Evolutionary conservation across 352 stramenopile genomes (phyloP).

Genomic region (Phytophthora rubi): DNA sequence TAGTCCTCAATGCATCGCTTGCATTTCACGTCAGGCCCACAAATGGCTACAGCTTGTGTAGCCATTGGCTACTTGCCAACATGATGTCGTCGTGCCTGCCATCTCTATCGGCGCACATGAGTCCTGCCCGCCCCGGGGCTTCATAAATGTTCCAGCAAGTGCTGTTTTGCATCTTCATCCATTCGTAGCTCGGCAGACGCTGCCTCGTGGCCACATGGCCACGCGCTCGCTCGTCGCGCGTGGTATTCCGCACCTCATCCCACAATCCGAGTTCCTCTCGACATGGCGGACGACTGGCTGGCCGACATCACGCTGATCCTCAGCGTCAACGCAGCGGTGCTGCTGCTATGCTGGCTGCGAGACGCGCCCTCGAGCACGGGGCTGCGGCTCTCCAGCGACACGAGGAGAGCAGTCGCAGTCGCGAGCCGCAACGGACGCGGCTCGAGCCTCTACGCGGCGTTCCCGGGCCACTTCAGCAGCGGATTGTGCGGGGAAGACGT

Average conservation of each 20-base stretch:
- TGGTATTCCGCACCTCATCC: background rate
- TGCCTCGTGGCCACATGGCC: conserved; percentile 26
- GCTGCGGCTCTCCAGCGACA: conserved; percentile 27
- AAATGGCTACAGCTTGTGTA: background rate
- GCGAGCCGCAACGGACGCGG: conserved; percentile 4
- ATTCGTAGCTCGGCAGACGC: conserved; percentile 1
- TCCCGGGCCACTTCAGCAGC: conserved; percentile 30
- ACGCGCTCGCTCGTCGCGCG: conserved; percentile 23
- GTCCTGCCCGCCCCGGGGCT: background rate
- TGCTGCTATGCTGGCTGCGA: conserved; percentile 31
- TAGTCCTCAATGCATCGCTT: background rate
- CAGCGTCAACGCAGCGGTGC: conserved; percentile 14
- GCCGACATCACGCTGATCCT: conserved; percentile 18
- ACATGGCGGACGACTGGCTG: conserved; percentile 27
- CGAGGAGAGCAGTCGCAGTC: conserved; percentile 12
- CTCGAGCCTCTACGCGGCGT: conserved; percentile 26
- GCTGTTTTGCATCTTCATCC: conserved; percentile 12
- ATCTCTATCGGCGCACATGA: background rate
- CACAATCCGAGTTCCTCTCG: conserved; percentile 27
- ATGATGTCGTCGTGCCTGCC: no score
- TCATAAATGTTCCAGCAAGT: conserved; percentile 12
- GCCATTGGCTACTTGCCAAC: no score
- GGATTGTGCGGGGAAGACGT: conserved; percentile 31
- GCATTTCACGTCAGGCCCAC: background rate
- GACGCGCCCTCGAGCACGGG: conserved; percentile 17